These are phyloP conservation scores for Rhododendron ferrugineum DNA, from an alignment of 148 eudicot species.

Conservation along the genomic window DNA sequence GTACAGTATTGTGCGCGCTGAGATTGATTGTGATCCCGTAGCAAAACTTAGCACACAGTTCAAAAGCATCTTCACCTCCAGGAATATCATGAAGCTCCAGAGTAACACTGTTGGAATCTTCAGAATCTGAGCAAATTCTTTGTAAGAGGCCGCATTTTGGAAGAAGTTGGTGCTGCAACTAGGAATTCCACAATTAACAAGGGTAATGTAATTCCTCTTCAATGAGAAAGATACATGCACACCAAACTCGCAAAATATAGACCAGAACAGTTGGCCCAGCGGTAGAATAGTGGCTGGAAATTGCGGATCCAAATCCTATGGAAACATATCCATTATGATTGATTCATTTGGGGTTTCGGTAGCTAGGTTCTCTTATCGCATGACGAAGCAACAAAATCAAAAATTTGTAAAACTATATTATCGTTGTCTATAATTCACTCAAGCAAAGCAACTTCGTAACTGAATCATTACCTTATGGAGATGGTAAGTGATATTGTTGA, in stretches of 20 bases:
- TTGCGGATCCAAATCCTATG: background rate
- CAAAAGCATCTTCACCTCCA: conserved; percentile 58
- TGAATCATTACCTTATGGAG: conserved; percentile 51
- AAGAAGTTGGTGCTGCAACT: conserved; percentile 45
- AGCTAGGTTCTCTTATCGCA: background rate
- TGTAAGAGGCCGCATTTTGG: conserved; percentile 50
- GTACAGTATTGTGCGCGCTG: conserved; percentile 50
- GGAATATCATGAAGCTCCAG: conserved; percentile 54
- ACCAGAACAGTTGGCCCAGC: background rate
- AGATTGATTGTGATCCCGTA: conserved; percentile 52
- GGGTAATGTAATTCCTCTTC: conserved; percentile 2
- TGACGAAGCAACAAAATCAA: background rate
- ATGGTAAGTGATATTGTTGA: conserved; percentile 37
- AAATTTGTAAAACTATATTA: background rate
- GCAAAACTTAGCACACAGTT: conserved; percentile 59
- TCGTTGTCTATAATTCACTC: background rate
- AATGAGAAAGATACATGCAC: background rate
- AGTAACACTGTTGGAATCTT: conserved; percentile 12
- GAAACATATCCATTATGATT: background rate
- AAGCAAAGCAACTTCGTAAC: background rate
- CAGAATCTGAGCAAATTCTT: conserved; percentile 28
- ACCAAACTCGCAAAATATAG: background rate
- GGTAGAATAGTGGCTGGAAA: background rate
- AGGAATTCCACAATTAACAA: conserved; percentile 17
- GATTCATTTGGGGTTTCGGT: background rate